Evolutionary conservation across 768 basidiomycete species (phyloP), one percentile per base, ranked within the genome.

Genomic region (Mycena galopus): DNA sequence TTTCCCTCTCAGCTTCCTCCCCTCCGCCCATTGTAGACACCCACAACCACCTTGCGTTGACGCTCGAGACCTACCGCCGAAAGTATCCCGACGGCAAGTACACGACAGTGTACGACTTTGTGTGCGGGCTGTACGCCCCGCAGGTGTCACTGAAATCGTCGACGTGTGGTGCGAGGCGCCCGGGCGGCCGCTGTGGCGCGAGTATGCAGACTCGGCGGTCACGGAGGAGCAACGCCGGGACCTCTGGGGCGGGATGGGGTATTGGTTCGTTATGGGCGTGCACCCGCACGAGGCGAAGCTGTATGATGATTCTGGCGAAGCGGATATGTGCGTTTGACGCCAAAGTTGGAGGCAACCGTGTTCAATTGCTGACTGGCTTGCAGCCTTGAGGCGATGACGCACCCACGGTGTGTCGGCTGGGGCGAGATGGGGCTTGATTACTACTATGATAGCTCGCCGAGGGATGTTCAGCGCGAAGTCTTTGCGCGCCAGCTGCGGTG

Each of bases 141-240:
- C 88, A 32, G 86, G 86, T 42, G 89, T 95, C 6, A 83, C 89
- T 61, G 87, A 90, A 8, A 86, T 96, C 64, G 90, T 96, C 9
- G 95, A 96, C 75, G 95, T 96, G 3, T 96, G 94, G 92, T 96
- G 95, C 75, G 95, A 96, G 77, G 93, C 92, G 0, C 93, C 94
- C 0, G 89, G 94, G 19, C 84, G 83, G 71, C 82, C 73, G 33
- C 25, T 84, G 11, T 95, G 94, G 94, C 88, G 84, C 75, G 92
- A 92, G 71, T 84, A 93, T 53, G 94, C 94, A 1, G 92, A 94
- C 79, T 89, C 91, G 2, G 93, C 93, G 3, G 33, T 91, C 69
- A 86, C 83, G 0, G 79, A 81, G 33, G 84, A 88, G 64, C 87
- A 88, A 58, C 82, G 89, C 72, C 75, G 77, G 37, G 77, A 78